Conservation (phyloP, 345 rosid genomes). For the Noccaea bulbosa region DNA sequence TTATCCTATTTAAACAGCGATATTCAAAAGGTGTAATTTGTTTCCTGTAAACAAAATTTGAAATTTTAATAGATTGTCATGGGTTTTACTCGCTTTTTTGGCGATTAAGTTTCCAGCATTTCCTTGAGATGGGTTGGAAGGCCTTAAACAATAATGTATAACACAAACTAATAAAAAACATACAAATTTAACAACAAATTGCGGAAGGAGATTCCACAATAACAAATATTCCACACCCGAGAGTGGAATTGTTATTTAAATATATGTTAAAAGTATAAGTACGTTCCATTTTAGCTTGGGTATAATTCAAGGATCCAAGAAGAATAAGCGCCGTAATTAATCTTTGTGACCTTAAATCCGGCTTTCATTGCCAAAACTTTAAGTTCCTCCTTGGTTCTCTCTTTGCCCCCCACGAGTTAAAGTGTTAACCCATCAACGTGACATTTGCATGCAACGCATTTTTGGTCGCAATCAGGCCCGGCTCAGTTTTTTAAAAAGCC, state of each 20-base stretch:
- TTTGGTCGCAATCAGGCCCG: constrained; percentile 24
- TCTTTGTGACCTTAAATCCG: constrained; percentile 3
- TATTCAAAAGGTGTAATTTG: constrained; percentile 3
- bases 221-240: background rate
- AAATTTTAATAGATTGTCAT: background rate
- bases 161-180: background rate
- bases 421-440: background rate
- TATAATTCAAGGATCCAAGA: constrained; percentile 25
- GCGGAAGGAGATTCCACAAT: no score
- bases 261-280: background rate
- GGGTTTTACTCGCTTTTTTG: no score
- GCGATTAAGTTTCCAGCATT: no score
- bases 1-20: background rate
- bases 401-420: constrained; percentile 4
- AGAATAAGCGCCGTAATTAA: constrained; percentile 20
- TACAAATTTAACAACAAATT: background rate
- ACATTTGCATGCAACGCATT: background rate
- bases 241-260: background rate
- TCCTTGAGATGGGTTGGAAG: no score
- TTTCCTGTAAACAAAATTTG: background rate
- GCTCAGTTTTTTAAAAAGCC: no score
- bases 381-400: constrained; percentile 21
- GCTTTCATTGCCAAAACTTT: constrained; percentile 11
- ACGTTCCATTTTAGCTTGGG: background rate
- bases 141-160: background rate